Percentiles rank a stretch among this genome's conserved stretches.
These are phyloP conservation scores for Glycyrrhiza uralensis DNA, from an alignment of 306 rosid species.

Conservation along the genomic window DNA sequence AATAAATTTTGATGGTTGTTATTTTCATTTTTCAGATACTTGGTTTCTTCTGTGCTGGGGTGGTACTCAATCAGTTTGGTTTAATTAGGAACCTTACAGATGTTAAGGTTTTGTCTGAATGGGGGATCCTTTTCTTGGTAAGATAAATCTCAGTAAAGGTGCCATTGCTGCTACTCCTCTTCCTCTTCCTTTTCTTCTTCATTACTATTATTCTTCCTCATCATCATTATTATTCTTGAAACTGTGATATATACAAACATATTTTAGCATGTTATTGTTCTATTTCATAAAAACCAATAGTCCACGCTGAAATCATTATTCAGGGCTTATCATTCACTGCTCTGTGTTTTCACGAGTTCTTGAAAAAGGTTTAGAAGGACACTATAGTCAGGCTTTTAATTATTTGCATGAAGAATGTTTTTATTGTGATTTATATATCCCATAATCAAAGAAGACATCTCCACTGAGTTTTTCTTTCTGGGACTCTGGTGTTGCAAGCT, in stretches of 20 bases:
- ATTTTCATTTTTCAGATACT: conserved; percentile 84
- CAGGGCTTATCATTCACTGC: background rate
- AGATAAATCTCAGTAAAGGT: conserved; percentile 40
- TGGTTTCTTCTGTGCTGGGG: conserved; percentile 96
- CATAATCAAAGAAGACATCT: background rate
- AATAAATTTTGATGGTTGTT: conserved; percentile 25
- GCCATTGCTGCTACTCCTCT: conserved; percentile 16
- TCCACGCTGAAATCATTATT: background rate
- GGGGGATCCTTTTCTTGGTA: conserved; percentile 99
- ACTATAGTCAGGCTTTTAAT: background rate
- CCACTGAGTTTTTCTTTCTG: background rate
- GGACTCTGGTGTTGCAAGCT: background rate
- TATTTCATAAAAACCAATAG: background rate
- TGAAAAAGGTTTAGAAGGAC: background rate
- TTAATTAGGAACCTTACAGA: conserved; percentile 89
- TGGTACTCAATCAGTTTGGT: conserved; percentile 92
- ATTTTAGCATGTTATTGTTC: background rate
- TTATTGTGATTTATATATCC: background rate
- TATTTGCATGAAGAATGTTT: background rate
- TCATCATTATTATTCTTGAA: too few species aligned
- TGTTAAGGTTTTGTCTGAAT: conserved; percentile 90
- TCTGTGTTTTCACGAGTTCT: background rate
- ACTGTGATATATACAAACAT: conserved; percentile 5
- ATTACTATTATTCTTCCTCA: too few species aligned
- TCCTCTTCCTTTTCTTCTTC: background rate